Evolutionary conservation across 2,329 filamentous ascomycete species (phyloP), one percentile per base, ranked within the genome.

Genomic region (Fusarium anguioides): DNA sequence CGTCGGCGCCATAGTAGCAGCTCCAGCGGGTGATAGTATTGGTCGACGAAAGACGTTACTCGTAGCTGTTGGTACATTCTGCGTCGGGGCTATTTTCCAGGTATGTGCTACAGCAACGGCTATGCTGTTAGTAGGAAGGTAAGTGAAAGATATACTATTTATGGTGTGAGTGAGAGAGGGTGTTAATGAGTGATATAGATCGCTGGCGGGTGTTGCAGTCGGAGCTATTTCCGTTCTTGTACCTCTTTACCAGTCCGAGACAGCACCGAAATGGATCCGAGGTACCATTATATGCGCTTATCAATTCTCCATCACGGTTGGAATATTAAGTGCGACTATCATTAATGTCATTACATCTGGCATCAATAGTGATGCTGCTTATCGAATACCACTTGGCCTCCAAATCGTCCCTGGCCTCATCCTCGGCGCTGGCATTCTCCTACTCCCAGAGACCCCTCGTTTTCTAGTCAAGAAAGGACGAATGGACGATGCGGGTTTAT

Each of bases 211-310:
- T 62, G 81, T 91, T 27, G 91, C 91, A 69, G 89, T 94, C 18
- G 91, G 90, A 42, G 81, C 86, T 57, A 85, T 92, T 40, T 92
- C 89, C 17, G 87, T 91, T n/a, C 82, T 91, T 48, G 88, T 94
- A 24, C 91, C 91, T n/a, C 81, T 94, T 8, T 94, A 94, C 75
- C 91, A 94, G 76, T 93, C 91, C 2, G 91, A 94, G 78, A 93
- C 92, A 81, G 89, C 91, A 0, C 91, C 91, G 3, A 93, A 93
- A 81, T 94, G 91, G 91, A 92, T 94, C 72, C 85, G 91, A 76
- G 91, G 91, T 66, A 88, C 89, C 4, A 83, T 93, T 12, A 90
- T 93, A 48, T 91, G 90, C 75, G 86, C 87, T 39, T 94, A 93
- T 75, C 90, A 94, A 77, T 82, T 93, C 18, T 91, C 90, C 44